phyloP scores from a whole-genome alignment of 305 asterid species.

The Solanum chacoense region DNA sequence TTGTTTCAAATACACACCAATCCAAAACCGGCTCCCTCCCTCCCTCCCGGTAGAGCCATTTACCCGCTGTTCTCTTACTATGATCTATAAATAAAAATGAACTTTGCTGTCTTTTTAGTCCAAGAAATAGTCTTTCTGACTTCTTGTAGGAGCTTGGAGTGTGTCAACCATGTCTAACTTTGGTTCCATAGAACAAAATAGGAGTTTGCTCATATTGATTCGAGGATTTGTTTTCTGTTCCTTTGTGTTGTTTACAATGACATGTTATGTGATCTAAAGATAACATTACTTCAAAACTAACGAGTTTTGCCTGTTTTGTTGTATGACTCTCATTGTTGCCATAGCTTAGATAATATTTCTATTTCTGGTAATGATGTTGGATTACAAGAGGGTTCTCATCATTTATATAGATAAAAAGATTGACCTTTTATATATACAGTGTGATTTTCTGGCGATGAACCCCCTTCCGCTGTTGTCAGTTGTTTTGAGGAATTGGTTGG shows the following conservation, averaged over 20 bases:
- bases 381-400: not conserved
- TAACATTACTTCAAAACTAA: not conserved
- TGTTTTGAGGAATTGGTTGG: not conserved
- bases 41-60: not conserved
- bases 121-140: not conserved
- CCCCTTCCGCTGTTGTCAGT: not conserved
- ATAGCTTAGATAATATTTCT: not conserved
- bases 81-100: not conserved
- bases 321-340: not conserved
- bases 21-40: not conserved
- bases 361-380: not conserved
- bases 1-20: not conserved
- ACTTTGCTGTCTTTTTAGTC: not conserved
- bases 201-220: not conserved
- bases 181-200: not conserved
- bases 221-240: not conserved
- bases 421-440: not conserved
- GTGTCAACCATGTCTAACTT: not conserved
- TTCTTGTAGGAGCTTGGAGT: constrained; percentile 1
- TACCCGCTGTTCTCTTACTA: not conserved
- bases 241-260: not conserved
- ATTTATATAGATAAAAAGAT: not conserved
- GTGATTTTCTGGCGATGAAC: not conserved
- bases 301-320: not conserved
- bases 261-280: not conserved